Base-by-base conservation (phyloP, 2,329 filamentous ascomycete species). In the Cytospora schulzeri region DNA sequence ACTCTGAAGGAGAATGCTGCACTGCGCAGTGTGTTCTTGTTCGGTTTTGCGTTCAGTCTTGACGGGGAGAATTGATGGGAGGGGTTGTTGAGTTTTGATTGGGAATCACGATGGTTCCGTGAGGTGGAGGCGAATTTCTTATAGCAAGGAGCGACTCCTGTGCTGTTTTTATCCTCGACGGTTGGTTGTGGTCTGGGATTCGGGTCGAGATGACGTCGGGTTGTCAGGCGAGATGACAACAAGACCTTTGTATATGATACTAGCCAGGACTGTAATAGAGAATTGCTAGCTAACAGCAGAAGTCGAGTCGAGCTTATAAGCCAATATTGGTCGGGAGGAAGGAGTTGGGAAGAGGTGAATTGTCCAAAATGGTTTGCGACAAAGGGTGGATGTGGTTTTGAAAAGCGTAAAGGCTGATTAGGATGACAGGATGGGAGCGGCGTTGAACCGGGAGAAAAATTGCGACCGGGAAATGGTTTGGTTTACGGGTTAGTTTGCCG, bases 191-290 rank as follows among this genome's bases (percentile, higher is more conserved):
- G 52, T 62, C 38, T 58, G 38, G 45, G 35, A 41, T 51, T 55
- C 24, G 24, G 60, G 60, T 59, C 50, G 56, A 26, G 56, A 66
- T 66, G 65, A 66, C 65, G 65, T 66, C 57, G 31, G 22, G 58
- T 63, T 35, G 22, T 51, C 29, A 22, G 41, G 54, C 9, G 26
- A 41, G 28, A 35, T 38, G 28, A 62, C 50, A 57, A 35, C 29
- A 14, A 52, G 52, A 31, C 33, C 33, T 24, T 28, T 50, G 50
- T 24, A 35, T 38, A 41, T 9, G 51, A 9, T 19, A 31, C 22
- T 11, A 53, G 26, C 12, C 9, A 35, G 33, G 31, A 24, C 24
- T 9, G 14, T 24, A 7, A 24, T 24, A 1, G 45, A 22, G 45
- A 7, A 12, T 48, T 24, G 29, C 53, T 8, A 28, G 52, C 24